These are phyloP conservation scores for Fusarium sp. DNA, from an alignment of 2,329 filamentous ascomycete species.

Conservation along the genomic window DNA sequence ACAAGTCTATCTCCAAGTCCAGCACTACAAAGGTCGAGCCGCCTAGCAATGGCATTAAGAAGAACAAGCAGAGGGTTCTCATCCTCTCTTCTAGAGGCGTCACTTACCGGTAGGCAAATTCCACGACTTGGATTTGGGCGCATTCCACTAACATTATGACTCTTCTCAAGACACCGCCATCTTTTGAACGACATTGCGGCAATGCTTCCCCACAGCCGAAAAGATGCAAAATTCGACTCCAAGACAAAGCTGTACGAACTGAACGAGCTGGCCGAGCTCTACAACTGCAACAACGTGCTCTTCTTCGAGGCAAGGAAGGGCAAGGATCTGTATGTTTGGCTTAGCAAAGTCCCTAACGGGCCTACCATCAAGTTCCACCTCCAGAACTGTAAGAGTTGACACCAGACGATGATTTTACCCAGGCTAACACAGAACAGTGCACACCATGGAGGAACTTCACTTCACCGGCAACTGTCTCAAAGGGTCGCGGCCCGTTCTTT, in stretches of 20 bases:
- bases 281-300: conserved; percentile 93
- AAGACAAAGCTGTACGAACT: conserved; percentile 88
- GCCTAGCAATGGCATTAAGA: conserved; percentile 61
- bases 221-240: conserved; percentile 96
- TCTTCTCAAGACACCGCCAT: conserved; percentile 79
- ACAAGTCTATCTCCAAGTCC: conserved; percentile 76
- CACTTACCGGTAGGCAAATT: conserved; percentile 74
- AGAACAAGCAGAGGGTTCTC: conserved; percentile 80
- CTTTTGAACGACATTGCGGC: conserved; percentile 88
- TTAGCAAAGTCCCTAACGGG: conserved; percentile 84
- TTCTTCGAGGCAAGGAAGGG: conserved; percentile 97
- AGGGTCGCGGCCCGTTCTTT: conserved; percentile 88
- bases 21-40: conserved; percentile 60
- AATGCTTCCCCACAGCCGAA: conserved; percentile 89
- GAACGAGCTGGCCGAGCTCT: conserved; percentile 78
- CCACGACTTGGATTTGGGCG: background rate
- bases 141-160: conserved; percentile 26
- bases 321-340: conserved; percentile 93
- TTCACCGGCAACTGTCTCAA: conserved; percentile 98
- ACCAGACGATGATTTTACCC: background rate
- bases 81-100: conserved; percentile 94
- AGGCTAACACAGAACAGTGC: conserved; percentile 64
- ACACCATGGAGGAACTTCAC: conserved; percentile 96
- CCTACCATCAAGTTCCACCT: conserved; percentile 74
- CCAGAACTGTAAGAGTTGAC: conserved; percentile 69